A percentile compares a stretch with the other conserved stretches of the same genome.
phyloP scores from a whole-genome alignment of 75 land plant genomes.

The Chamaecyparis obtusa region DNA sequence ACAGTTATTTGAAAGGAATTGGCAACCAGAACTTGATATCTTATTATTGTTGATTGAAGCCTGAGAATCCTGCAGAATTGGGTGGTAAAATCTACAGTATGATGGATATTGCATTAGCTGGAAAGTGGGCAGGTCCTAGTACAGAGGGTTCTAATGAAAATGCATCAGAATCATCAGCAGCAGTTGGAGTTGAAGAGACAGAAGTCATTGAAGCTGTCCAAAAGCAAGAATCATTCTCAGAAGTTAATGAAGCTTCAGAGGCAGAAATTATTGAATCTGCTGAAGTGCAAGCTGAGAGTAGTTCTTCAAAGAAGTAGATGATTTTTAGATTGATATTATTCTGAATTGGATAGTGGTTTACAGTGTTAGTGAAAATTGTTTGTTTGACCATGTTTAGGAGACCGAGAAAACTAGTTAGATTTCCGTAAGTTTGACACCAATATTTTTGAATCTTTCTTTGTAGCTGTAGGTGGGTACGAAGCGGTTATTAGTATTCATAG shows the following conservation, averaged over 20 bases:
- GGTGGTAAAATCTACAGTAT: slow-evolving; percentile 87
- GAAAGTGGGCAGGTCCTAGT: slow-evolving; percentile 36
- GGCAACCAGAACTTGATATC: background rate
- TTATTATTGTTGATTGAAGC: slow-evolving; percentile 51
- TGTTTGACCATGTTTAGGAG: background rate
- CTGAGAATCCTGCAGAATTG: slow-evolving; percentile 88
- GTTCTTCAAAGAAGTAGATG: background rate
- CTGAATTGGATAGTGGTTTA: background rate
- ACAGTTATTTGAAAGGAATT: background rate
- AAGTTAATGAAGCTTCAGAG: background rate
- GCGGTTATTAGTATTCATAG: background rate
- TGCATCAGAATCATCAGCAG: background rate
- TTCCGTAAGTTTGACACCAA: background rate
- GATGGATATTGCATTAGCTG: slow-evolving; percentile 73
- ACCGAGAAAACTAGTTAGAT: background rate
- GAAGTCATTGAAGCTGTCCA: background rate
- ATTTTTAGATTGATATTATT: background rate
- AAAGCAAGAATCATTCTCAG: background rate
- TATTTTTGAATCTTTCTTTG: background rate
- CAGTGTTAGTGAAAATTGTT: background rate
- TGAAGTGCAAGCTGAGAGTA: background rate
- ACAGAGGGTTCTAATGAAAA: slow-evolving; percentile 9
- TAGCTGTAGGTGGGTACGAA: background rate
- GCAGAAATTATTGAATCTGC: slow-evolving; percentile 8
- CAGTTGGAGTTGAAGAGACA: background rate